Base-by-base conservation (phyloP, 1,284 basidiomycete genomes). In the Cutaneotrichosporon dermatis region DNA sequence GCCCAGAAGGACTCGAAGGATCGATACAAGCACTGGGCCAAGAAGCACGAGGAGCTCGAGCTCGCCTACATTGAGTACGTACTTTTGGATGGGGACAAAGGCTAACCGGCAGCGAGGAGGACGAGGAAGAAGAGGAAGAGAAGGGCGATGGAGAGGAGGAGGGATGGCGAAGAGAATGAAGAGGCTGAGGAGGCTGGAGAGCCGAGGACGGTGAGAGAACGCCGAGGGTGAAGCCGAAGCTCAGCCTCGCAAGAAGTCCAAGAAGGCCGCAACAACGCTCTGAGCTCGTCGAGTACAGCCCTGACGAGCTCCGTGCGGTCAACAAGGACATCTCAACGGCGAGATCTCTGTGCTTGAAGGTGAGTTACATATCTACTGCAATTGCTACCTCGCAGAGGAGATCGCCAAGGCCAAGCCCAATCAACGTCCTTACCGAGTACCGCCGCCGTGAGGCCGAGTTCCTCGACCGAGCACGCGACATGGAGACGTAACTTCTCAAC, bases 391-490 rank as follows among this genome's bases (percentile, higher is more conserved):
- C n/a, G 3, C 34, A 49, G 92, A 95, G 73, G 85, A 88, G 76
- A 81, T 93, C 65, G 86, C 86, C 68, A 88, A 85, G 67, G 83
- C 87, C 13, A 89, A 87, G 70, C 90, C 92, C 4, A 93, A 98
- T 97, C 65, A 85, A 85, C 33, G 92, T 97, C 33, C 82, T 99
- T 51, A 86, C 87, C 61, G 96, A 98, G 73, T 98, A 95, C 79
- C 87, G 87, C 69, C 86, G 86, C 66, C 88, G 92, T 43, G 92
- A 98, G 75, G 86, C 88, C 66, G 92, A 97, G 71, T 98, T 92
- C 79, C 79, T 93, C 55, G 83, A 86, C 58, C 89, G 94, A 25
- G 92, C 89, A 4, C 86, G 87, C 65, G 94, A 98, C 64, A 83
- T 97, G 36, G 92, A 97, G 54, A 79, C 83, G 87, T 90, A 54